A percentile compares a stretch with the other conserved stretches of the same genome.
phyloP scores from a whole-genome alignment of 306 rosid species.

The Arachis stenosperma region DNA sequence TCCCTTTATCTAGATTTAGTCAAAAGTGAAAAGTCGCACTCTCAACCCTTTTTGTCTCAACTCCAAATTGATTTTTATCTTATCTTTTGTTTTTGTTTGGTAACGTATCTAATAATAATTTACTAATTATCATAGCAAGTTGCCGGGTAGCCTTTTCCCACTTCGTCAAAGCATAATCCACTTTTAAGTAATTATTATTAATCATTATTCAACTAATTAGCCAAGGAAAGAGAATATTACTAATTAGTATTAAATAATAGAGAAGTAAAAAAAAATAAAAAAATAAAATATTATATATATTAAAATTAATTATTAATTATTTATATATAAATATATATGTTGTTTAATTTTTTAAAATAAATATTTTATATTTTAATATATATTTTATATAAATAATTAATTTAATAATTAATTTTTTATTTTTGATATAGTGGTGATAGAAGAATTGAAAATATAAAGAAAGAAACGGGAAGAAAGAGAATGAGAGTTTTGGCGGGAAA shows the following conservation, averaged over 20 bases:
- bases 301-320: too few relatives aligned
- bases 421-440: too few relatives aligned
- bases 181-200: constrained; percentile 27
- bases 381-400: too few relatives aligned
- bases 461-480: neutral
- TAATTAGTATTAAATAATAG: neutral
- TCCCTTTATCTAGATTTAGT: constrained; percentile 6
- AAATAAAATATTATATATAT: too few relatives aligned
- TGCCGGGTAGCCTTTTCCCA: constrained; percentile 32
- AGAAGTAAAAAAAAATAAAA: too few relatives aligned
- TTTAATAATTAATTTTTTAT: too few relatives aligned
- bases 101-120: constrained; percentile 15
- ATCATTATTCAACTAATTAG: neutral
- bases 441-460: neutral
- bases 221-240: neutral
- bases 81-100: constrained; percentile 34
- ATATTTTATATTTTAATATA: too few relatives aligned
- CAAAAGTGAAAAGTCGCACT: constrained; percentile 33
- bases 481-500: constrained; percentile 46
- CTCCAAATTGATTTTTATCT: neutral
- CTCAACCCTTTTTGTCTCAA: constrained; percentile 32
- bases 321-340: too few relatives aligned
- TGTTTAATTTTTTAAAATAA: too few relatives aligned
- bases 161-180: constrained; percentile 42
- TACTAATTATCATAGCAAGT: constrained; percentile 42